Conservation (phyloP, 1,284 basidiomycete species). For the Puccinia hordei region DNA sequence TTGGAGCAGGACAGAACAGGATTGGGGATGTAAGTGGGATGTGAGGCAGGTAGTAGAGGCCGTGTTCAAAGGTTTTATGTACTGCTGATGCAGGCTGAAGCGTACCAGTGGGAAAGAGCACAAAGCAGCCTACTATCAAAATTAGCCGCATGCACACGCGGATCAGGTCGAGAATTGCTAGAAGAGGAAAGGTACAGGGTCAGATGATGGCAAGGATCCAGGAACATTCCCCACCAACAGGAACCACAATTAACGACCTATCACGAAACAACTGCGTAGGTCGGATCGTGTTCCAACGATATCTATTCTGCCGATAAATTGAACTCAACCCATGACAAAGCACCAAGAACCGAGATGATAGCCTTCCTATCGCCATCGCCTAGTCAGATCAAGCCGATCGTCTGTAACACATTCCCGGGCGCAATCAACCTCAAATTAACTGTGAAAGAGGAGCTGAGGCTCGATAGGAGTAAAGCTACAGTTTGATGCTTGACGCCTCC, state of each 20-base stretch:
- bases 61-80: neutral
- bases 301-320: slow-evolving; percentile 7
- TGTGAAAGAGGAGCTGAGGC: neutral
- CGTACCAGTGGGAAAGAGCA: slow-evolving; percentile 4
- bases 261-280: slow-evolving; percentile 8
- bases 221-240: neutral
- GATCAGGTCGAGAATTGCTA: neutral
- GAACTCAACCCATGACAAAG: neutral
- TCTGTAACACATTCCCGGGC: neutral
- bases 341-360: neutral
- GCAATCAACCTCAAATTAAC: slow-evolving; percentile 1
- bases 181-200: neutral
- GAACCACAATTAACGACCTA: neutral
- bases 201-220: neutral
- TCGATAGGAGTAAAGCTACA: neutral
- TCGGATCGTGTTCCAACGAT: neutral
- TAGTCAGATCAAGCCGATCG: neutral
- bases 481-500: neutral
- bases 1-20: neutral
- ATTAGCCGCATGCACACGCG: neutral
- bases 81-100: too few species aligned
- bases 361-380: slow-evolving; percentile 3
- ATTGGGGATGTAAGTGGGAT: neutral
- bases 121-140: neutral
- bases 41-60: neutral